Evolutionary conservation across 1,284 basidiomycete species (phyloP).

Genomic region (Puccinia polysora): DNA sequence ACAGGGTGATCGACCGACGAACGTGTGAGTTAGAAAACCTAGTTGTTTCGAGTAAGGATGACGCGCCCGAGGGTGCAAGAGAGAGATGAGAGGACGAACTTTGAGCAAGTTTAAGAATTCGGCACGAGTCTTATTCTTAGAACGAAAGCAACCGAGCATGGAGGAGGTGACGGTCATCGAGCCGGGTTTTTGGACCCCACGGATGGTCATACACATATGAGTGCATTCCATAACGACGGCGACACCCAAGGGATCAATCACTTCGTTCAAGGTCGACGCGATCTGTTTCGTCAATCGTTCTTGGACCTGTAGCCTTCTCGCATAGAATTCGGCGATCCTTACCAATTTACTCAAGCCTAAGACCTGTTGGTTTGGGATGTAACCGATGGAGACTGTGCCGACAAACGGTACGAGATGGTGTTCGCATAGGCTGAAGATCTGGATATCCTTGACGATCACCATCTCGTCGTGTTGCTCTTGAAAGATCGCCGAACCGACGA

Average conservation of each 20-base stretch:
- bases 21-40: too few species aligned
- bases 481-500: slow-evolving; percentile 97
- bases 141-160: slow-evolving; percentile 96
- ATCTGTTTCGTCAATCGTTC: slow-evolving; percentile 97
- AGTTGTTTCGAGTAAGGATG: too few species aligned
- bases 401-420: slow-evolving; percentile 98
- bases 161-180: slow-evolving; percentile 94
- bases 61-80: too few species aligned
- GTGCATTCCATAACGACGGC: slow-evolving; percentile 70
- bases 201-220: slow-evolving; percentile 99
- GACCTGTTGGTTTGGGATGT: slow-evolving; percentile 93
- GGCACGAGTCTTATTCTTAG: slow-evolving; percentile 93
- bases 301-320: slow-evolving; percentile 90
- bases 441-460: slow-evolving; percentile 97
- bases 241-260: slow-evolving; percentile 93
- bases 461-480: slow-evolving; percentile 99
- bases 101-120: slow-evolving; percentile 58
- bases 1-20: too few species aligned
- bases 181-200: slow-evolving; percentile 97
- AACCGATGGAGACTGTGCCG: slow-evolving; percentile 86
- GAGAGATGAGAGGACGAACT: neutral
- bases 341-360: slow-evolving; percentile 96
- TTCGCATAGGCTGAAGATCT: slow-evolving; percentile 94
- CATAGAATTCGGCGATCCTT: slow-evolving; percentile 95
- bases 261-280: slow-evolving; percentile 92